Base-by-base conservation (phyloP, 306 rosid species). In the Fragaria nilgerrensis region DNA sequence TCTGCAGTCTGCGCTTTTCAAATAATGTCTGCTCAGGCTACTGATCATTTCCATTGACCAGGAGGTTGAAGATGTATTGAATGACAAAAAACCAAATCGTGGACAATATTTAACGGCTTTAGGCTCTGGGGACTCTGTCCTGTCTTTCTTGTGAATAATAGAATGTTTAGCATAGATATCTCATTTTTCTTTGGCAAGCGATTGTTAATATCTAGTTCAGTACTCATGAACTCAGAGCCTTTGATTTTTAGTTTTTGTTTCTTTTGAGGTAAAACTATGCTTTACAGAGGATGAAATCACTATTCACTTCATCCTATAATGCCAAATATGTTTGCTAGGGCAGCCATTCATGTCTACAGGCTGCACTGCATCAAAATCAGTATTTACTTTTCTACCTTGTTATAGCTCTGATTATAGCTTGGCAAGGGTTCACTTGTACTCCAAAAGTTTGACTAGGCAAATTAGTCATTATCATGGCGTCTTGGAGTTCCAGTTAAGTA, bases 121-220 rank as follows among this genome's bases (percentile, higher is more conserved):
- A 56, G 63, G 62, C 22, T 63, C 13, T 15, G 2, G 22, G 23
- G 20, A 34, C n/a, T 29, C 41, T 34, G 37, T 0, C 16, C 22
- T 34, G 19, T 16, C 47, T 41, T n/a, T 68, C 50, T 68, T 39
- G 71, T 47, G 52, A 67, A 67, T 67, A 32, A 63, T 65, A 65
- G 22, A 63, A 34, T 34, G 47, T 36, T 2, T 19, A 20, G 70
- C 70, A 17, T 37, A 27, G 25, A 48, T 47, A n/a, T n/a, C 29
- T n/a, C 5, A 25, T 23, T 14, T 44, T 6, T 68, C 27, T 5
- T 23, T 43, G 36, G 68, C 20, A 29, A 63, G n/a, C 17, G n/a
- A 63, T 63, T 32, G 44, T 63, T 63, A 63, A 63, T 63, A 15
- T 34, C 9, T 29, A 7, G 68, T 27, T 63, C 23, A 32, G n/a